A percentile compares a stretch with the other conserved stretches of the same genome.
Evolutionary conservation across 2,329 filamentous ascomycete species (phyloP).

Genomic region (Cordyceps militaris): DNA sequence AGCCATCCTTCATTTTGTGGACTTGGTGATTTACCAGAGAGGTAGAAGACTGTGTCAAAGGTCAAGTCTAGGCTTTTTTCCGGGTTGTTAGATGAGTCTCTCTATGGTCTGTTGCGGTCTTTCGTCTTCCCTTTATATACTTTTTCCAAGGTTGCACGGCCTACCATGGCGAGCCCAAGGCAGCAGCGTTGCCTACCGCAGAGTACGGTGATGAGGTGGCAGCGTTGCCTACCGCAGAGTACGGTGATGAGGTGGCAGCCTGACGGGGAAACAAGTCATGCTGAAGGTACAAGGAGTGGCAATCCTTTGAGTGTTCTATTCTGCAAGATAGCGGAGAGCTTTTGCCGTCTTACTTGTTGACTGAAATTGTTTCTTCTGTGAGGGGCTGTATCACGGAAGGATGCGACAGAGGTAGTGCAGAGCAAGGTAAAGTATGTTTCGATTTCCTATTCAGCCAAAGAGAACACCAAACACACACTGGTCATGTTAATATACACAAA

Average conservation of each 20-base stretch:
- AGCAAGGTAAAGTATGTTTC: background rate
- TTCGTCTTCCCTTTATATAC: too few relatives aligned
- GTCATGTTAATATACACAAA: background rate
- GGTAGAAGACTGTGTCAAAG: too few relatives aligned
- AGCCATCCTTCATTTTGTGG: too few relatives aligned
- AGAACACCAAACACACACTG: background rate
- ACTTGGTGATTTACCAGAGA: too few relatives aligned
- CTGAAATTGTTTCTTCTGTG: background rate
- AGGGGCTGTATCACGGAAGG: background rate
- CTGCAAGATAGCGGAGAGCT: background rate
- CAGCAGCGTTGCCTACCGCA: background rate
- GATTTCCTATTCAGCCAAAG: background rate
- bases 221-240: background rate
- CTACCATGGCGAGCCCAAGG: too few relatives aligned
- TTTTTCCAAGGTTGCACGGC: too few relatives aligned
- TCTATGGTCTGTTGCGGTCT: too few relatives aligned
- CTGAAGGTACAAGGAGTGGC: background rate
- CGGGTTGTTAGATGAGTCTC: too few relatives aligned
- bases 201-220: too few relatives aligned
- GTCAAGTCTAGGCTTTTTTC: too few relatives aligned
- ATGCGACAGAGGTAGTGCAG: background rate
- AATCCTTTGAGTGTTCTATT: background rate
- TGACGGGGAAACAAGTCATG: background rate
- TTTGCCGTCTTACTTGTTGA: background rate
- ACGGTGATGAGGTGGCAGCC: background rate